These are phyloP conservation scores for Galerina sulciceps DNA, from an alignment of 768 basidiomycete species.

Conservation along the genomic window DNA sequence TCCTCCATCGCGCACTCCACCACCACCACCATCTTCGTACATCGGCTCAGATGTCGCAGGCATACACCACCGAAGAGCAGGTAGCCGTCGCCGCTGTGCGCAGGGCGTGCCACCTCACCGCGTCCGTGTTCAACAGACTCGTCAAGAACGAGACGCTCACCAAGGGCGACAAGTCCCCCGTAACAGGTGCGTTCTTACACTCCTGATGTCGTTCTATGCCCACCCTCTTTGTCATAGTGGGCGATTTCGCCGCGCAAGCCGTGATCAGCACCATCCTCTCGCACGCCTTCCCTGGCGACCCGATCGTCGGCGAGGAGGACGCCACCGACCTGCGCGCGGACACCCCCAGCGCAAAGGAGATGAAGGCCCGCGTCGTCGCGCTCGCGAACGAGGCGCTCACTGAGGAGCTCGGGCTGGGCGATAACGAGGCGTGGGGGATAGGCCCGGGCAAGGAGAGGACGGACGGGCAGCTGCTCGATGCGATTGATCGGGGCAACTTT, in stretches of 20 bases:
- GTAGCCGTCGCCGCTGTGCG: constrained; percentile 88
- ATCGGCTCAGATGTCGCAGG: constrained; percentile 47
- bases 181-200: constrained; percentile 64
- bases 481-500: constrained; percentile 84
- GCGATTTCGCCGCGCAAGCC: constrained; percentile 93
- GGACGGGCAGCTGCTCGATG: constrained; percentile 68
- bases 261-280: constrained; percentile 83
- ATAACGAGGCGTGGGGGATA: constrained; percentile 72
- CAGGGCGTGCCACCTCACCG: constrained; percentile 82
- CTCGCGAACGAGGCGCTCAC: constrained; percentile 84
- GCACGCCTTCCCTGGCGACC: constrained; percentile 80
- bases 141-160: constrained; percentile 85
- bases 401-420: constrained; percentile 55
- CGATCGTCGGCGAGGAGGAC: constrained; percentile 95
- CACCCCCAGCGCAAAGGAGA: constrained; percentile 14
- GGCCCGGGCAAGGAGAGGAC: constrained; percentile 60
- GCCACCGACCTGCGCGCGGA: constrained; percentile 68
- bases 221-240: constrained; percentile 54
- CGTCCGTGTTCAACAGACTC: constrained; percentile 84
- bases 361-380: constrained; percentile 65
- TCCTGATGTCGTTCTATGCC: neutral
- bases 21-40: neutral
- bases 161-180: constrained; percentile 92
- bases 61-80: constrained; percentile 71
- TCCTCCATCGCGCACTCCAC: neutral